These are phyloP conservation scores for Lasiodiplodia citricola DNA, from an alignment of 2,329 filamentous ascomycete species.

Conservation along the genomic window DNA sequence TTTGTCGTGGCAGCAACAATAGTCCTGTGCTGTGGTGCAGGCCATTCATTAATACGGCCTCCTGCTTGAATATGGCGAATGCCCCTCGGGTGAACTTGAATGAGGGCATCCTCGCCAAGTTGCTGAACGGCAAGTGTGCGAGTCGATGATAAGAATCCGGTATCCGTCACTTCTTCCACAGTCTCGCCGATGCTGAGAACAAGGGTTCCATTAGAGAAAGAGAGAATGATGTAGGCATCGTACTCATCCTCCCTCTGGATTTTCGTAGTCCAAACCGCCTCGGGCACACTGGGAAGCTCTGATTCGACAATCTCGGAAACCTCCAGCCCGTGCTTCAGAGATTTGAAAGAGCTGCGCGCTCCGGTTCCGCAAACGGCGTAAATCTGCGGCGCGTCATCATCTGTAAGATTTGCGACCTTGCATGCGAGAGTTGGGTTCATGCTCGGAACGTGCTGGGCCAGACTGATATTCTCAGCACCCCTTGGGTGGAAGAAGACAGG, in stretches of 20 bases:
- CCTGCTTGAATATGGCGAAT: constrained; percentile 86
- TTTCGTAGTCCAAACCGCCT: constrained; percentile 95
- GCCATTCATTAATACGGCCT: constrained; percentile 87
- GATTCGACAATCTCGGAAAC: constrained; percentile 97
- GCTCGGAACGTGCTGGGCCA: constrained; percentile 83
- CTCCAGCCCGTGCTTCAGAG: constrained; percentile 88
- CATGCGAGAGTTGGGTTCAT: constrained; percentile 92
- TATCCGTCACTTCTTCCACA: constrained; percentile 93
- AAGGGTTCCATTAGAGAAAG: constrained; percentile 86
- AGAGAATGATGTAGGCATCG: constrained; percentile 95
- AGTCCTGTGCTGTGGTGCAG: constrained; percentile 87
- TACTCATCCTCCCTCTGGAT: constrained; percentile 79
- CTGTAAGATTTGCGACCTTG: constrained; percentile 87
- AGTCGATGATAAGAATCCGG: constrained; percentile 86
- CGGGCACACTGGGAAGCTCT: constrained; percentile 84
- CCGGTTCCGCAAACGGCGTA: constrained; percentile 91
- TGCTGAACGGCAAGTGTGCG: constrained; percentile 92
- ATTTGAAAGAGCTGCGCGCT: constrained; percentile 87
- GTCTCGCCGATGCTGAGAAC: constrained; percentile 96
- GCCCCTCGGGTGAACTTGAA: constrained; percentile 96
- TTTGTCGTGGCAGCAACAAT: constrained; percentile 96
- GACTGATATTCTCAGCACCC: constrained; percentile 77
- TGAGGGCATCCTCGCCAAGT: constrained; percentile 87
- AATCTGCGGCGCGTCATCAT: constrained; percentile 95
- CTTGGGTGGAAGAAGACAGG: constrained; percentile 87